Evolutionary conservation across 148 eudicot genomes (phyloP), one percentile per base, ranked within the genome.

Genomic region (Polygonum aviculare): DNA sequence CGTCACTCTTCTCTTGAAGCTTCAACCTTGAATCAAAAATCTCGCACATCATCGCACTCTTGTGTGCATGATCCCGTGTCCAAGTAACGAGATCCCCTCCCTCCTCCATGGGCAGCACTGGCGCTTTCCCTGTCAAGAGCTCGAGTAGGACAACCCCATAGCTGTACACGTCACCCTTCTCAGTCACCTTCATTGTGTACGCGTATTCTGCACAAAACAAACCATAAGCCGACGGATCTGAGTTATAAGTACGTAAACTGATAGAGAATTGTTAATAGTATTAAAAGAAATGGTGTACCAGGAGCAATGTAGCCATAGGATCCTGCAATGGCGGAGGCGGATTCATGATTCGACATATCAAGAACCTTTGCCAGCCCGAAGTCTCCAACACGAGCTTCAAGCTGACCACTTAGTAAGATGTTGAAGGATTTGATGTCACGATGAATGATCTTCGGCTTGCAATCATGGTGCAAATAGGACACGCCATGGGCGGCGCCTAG

Each of bases 251-350:
- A 26, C 31, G 16, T 33, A 12, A 67, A 39, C 41, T 39, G 41
- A 26, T 26, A 0, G 31, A 39, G 41, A 39, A 39, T 39, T 39
- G 41, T 39, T 52, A 1, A 1, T n/a, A 55, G 8, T 16, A 55
- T 14, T 60, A 2, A 36, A 59, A 59, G 35, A 59, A 59, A 31
- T 33, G 67, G 41, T 77, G 80, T 85, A 94, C 98, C 97, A 65
- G 98, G 98, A 63, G 98, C 97, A 79, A 94, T 94, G 85, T 94
- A 94, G 82, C 98, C 98, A 74, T 90, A 94, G 15, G 98, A 94
- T 73, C 98, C 98, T 76, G 98, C 98, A 78, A 94, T 87, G 40
- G 90, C 91, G 65, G 98, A 90, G 88, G 90, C 89, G 52, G 98
- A 91, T 84, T 86, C 89, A 5, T 97, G 87, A 45, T 83, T 78